These are phyloP conservation scores for Galeopsis tetrahit DNA, from an alignment of 257 asterid species.

Conservation along the genomic window DNA sequence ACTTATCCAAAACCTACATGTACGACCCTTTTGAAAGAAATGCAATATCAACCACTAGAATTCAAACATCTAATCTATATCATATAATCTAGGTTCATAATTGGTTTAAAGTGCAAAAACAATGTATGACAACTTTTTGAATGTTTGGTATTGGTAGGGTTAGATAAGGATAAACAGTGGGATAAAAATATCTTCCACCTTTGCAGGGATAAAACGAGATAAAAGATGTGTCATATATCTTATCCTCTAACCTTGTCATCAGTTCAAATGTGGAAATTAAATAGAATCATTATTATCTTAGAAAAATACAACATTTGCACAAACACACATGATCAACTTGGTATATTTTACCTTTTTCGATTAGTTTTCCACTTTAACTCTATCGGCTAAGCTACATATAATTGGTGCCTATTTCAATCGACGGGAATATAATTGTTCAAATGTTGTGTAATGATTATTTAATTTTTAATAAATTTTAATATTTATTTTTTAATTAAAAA, in stretches of 20 bases:
- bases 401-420: not conserved
- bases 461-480: no score
- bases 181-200: slow-evolving; percentile 18
- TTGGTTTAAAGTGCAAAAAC: slow-evolving; percentile 24
- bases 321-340: not conserved
- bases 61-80: not conserved
- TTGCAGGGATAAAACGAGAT: not conserved
- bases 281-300: slow-evolving; percentile 31
- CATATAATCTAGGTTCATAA: not conserved
- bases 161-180: slow-evolving; percentile 34
- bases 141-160: slow-evolving; percentile 18
- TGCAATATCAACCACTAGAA: not conserved
- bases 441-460: no score
- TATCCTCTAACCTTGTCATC: slow-evolving; percentile 33
- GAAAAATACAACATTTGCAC: not conserved
- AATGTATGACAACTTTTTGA: not conserved
- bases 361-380: not conserved
- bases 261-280: slow-evolving; percentile 29
- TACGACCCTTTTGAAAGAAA: not conserved
- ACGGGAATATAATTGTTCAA: no score
- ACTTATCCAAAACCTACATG: no score
- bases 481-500: no score
- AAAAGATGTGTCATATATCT: slow-evolving; percentile 37
- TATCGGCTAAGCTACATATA: not conserved
- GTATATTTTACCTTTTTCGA: not conserved